Base-by-base conservation (phyloP, 2,329 filamentous ascomycete species). In the Aureobasidium sp. region DNA sequence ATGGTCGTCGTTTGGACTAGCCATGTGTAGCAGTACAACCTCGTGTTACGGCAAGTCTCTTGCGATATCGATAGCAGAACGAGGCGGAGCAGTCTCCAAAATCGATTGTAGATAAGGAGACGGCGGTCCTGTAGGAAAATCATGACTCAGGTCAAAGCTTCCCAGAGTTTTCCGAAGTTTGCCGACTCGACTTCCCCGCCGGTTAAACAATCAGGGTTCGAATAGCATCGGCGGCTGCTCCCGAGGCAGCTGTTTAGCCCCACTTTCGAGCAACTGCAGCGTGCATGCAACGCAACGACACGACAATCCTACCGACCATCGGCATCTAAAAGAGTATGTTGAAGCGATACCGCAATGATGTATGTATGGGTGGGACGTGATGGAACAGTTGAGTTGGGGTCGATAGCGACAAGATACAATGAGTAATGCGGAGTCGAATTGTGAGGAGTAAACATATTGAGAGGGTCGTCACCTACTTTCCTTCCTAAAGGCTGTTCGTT, bases 361-460 rank as follows among this genome's bases (percentile, higher is more conserved):
- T 27, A 22, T n/a, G n/a, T 37, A 39, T 14, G 37, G 47, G 57
- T 61, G 47, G 57, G 45, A 51, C 27, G 5, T 22, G 11, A 37
- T 37, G 57, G 45, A 22, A 20, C 45, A 45, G 36, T 61, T n/a
- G 57, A 29, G 29, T 48, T 42, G 45, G 27, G 47, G 27, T 44
- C 20, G 57, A 61, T 61, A 52, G 34, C 56, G 44, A 59, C 44
- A 27, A 15, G 14, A 36, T 22, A 12, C 20, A 17, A 51, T 60
- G 45, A 60, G 57, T 60, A 60, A 60, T 60, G 57, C 45, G 57
- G 45, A 51, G 57, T 44, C 44, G 20, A 34, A 47, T 15, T 20
- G 22, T 60, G 44, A 25, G 31, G 20, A 34, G 34, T 39, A 60
- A 51, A 60, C 57, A 60, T 27, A 51, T 60, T 14, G 42, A n/a